Evolutionary conservation across 139 green algal species (phyloP).

Genomic region (Chlorella sp.): DNA sequence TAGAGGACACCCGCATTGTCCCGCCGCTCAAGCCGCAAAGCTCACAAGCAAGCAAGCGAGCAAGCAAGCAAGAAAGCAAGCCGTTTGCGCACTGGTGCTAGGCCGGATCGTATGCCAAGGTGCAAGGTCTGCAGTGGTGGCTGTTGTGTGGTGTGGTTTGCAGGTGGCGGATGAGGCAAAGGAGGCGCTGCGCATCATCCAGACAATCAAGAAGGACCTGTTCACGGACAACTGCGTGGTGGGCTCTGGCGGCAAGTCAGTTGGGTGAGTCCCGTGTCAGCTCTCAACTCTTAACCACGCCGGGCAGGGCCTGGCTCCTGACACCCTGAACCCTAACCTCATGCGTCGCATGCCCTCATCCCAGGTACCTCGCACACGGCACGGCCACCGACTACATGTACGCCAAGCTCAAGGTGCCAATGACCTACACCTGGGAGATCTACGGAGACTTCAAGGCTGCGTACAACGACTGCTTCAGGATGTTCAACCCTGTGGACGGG

Average conservation of each 20-base stretch:
- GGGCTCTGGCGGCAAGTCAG: constrained; percentile 82
- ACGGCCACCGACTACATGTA: constrained; percentile 97
- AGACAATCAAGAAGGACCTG: constrained; percentile 40
- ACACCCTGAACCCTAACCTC: too few relatives aligned
- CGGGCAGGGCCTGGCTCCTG: too few relatives aligned
- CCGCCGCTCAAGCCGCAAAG: too few relatives aligned
- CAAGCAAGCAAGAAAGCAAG: too few relatives aligned
- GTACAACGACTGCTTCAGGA: constrained; percentile 91
- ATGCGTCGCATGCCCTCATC: too few relatives aligned
- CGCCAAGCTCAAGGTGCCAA: constrained; percentile 54
- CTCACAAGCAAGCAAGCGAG: too few relatives aligned
- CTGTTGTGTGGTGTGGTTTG: too few relatives aligned
- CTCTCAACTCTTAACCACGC: too few relatives aligned
- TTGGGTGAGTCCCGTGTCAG: constrained; percentile 57
- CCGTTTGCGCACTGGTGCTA: too few relatives aligned
- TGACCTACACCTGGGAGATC: constrained; percentile 95
- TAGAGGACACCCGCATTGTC: too few relatives aligned
- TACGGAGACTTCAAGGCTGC: constrained; percentile 78
- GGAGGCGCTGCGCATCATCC: constrained; percentile 57
- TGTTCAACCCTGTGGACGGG: constrained; percentile 89
- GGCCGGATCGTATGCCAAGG: too few relatives aligned
- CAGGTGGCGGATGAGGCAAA: constrained; percentile 21
- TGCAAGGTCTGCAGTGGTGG: too few relatives aligned
- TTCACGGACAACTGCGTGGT: constrained; percentile 70
- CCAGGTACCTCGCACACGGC: constrained; percentile 89